Evolutionary conservation across 1,139 yeast genomes (phyloP), one percentile per base, ranked within the genome.

Genomic region (Yamadazyma buinensis): DNA sequence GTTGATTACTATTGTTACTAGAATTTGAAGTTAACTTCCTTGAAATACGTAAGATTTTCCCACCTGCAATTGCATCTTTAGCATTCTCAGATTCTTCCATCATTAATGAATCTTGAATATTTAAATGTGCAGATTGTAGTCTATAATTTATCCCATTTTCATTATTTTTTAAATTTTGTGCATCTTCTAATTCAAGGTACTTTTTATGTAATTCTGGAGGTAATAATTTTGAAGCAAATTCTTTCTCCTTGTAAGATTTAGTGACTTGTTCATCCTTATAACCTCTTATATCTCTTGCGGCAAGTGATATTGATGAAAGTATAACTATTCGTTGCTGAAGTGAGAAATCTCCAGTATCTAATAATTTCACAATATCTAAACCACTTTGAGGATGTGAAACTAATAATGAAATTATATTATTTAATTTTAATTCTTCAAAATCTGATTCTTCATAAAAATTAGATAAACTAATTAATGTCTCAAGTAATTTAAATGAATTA

Each of bases 321-420:
- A 81, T 62, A 36, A 66, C 55, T 51, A 81, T 61, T 30, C 90
- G 55, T 41, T 76, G 81, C 43, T 77, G 82, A 14, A 83, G 58
- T 0, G 87, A 80, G 46, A 77, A 78, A 50, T 83, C 94, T 0
- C 86, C 88, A 0, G 67, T 56, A 4, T 69, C 57, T 20, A 81
- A 58, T 27, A 76, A 50, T 22, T 58, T 49, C 22, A 72, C 58
- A 3, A 78, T 41, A 35, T 61, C 64, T 0, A 59, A 45, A 0
- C 72, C 66, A 2, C 60, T 50, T 2, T 50, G 48, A 3, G 84
- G 80, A 32, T 60, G 61, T 2, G 77, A 54, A 0, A 67, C 74
- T 11, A 79, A 63, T 1, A 80, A 63, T 0, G 86, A 72, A 11
- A 77, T 64, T 54, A 83, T 46, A 22, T 73, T 61, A 25, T 68